These are phyloP conservation scores for Rhodosporidiobolus sp. DNA, from an alignment of 768 basidiomycete species.

Conservation along the genomic window DNA sequence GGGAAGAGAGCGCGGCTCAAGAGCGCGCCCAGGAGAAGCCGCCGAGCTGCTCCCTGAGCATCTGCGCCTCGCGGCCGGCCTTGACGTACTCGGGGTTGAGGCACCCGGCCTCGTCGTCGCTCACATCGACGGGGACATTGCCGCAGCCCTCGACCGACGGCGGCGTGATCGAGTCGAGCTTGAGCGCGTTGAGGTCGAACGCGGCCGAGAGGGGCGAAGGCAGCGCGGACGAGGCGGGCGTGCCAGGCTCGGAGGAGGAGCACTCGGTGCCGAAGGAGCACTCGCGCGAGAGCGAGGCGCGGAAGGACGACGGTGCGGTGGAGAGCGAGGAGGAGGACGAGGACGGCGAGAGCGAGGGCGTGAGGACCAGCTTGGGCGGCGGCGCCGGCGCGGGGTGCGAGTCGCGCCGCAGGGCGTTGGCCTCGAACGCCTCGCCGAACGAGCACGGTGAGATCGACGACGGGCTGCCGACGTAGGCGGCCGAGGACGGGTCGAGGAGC, in stretches of 20 bases:
- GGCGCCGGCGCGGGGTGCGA: not conserved
- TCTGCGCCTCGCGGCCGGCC: slow-evolving; percentile 26
- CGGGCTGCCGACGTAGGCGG: not conserved
- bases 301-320: not conserved
- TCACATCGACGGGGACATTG: not conserved
- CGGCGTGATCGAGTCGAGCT: slow-evolving; percentile 16
- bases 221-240: not conserved
- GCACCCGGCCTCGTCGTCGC: not conserved
- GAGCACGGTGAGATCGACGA: not conserved
- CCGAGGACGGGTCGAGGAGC: slow-evolving; percentile 10
- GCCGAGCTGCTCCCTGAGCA: slow-evolving; percentile 9
- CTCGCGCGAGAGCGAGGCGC: not conserved
- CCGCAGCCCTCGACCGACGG: not conserved
- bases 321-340: slow-evolving; percentile 12
- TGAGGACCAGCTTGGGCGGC: slow-evolving; percentile 14
- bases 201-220: slow-evolving; percentile 26
- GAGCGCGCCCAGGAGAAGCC: not conserved
- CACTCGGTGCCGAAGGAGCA: not conserved
- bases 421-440: no score
- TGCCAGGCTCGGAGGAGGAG: not conserved
- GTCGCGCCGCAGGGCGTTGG: no score
- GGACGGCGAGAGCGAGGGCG: slow-evolving; percentile 24
- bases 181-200: slow-evolving; percentile 32
- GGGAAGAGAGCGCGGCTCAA: no score
- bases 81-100: slow-evolving; percentile 17